phyloP scores from a whole-genome alignment of 495 filamentous ascomycete genomes.

The Aspergillus funiculosus region DNA sequence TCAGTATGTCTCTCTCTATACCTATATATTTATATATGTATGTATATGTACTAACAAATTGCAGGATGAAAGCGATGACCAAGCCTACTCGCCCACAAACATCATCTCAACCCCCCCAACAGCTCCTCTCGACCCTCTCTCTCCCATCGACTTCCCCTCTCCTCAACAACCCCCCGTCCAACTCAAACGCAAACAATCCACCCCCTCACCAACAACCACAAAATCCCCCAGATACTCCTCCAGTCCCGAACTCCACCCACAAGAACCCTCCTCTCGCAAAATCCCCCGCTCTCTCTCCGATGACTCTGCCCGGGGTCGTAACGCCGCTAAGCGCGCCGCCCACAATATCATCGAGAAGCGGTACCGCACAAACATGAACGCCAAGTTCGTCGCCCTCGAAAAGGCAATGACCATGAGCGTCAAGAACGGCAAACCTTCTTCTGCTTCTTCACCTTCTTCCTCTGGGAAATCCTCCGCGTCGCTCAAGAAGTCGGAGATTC shows the following conservation, averaged over 20 bases:
- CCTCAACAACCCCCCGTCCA: background rate
- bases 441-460: background rate
- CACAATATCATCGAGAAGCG: slow-evolving; percentile 52
- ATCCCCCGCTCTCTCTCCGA: slow-evolving; percentile 27
- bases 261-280: slow-evolving; percentile 31
- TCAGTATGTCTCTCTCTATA: slow-evolving; percentile 26
- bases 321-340: slow-evolving; percentile 45
- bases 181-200: slow-evolving; percentile 24
- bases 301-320: slow-evolving; percentile 33
- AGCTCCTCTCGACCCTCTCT: slow-evolving; percentile 11
- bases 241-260: slow-evolving; percentile 30
- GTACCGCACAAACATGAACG: slow-evolving; percentile 50
- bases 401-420: slow-evolving; percentile 30
- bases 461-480: slow-evolving; percentile 26
- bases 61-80: slow-evolving; percentile 42
- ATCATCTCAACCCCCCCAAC: slow-evolving; percentile 22
- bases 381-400: slow-evolving; percentile 45
- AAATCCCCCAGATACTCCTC: slow-evolving; percentile 35
- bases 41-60: slow-evolving; percentile 4
- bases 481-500: slow-evolving; percentile 50
- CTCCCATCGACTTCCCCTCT: slow-evolving; percentile 13
- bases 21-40: background rate
- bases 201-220: slow-evolving; percentile 3
- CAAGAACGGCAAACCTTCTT: slow-evolving; percentile 20
- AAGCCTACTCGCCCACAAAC: slow-evolving; percentile 30